Evolutionary conservation across 208 protist species (phyloP).

Genomic region (Acanthamoeba triangularis): DNA sequence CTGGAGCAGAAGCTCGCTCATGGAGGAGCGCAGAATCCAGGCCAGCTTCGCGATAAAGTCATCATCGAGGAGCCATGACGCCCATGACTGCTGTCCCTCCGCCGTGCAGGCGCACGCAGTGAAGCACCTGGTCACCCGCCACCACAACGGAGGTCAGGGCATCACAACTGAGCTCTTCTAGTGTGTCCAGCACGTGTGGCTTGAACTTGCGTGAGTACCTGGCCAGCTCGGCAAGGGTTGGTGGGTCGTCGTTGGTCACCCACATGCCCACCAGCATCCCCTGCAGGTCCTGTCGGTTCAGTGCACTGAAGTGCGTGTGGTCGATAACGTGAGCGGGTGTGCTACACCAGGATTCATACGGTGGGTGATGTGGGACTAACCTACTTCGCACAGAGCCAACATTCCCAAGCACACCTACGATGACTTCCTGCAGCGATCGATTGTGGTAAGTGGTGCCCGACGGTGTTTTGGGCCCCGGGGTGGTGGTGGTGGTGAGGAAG

Average conservation of each 20-base stretch:
- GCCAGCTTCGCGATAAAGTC: neutral
- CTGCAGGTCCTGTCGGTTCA: neutral
- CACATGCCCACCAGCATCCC: neutral
- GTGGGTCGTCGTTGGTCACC: neutral
- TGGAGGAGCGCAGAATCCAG: neutral
- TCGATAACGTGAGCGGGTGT: neutral
- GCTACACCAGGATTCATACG: neutral
- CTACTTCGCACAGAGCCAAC: slow-evolving; percentile 35
- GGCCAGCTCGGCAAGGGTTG: neutral
- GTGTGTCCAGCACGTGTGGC: neutral
- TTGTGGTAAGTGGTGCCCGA: no score
- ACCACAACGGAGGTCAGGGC: no score
- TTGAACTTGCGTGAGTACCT: neutral
- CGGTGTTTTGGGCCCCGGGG: no score
- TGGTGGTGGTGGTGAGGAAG: neutral
- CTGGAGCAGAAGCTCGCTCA: slow-evolving; percentile 22
- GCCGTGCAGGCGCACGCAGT: neutral
- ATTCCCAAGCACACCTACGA: neutral
- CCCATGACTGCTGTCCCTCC: neutral
- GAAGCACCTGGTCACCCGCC: neutral
- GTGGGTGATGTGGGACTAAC: neutral
- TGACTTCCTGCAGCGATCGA: neutral
- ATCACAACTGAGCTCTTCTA: no score
- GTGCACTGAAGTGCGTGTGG: neutral
- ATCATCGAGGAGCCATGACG: neutral